Percentiles rank a stretch among this genome's conserved stretches.
phyloP scores from a whole-genome alignment of 768 basidiomycete genomes.

The Phlegmacium glaucopus region DNA sequence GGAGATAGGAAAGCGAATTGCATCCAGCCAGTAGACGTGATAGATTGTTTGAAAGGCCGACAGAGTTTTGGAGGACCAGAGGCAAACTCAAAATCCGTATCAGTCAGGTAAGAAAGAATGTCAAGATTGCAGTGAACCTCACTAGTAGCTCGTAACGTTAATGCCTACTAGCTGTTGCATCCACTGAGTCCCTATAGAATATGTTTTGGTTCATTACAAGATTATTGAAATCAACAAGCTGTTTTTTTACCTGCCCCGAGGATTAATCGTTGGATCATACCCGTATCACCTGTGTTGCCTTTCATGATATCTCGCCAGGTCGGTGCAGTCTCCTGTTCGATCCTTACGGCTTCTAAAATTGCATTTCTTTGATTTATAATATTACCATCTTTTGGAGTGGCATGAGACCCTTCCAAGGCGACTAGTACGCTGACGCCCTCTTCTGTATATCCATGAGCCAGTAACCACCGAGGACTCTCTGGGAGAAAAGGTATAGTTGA shows the following conservation, averaged over 20 bases:
- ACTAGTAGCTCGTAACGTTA: constrained; percentile 54
- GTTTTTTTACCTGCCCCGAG: constrained; percentile 38
- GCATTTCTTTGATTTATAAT: constrained; percentile 36
- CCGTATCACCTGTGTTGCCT: constrained; percentile 40
- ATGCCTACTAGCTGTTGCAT: constrained; percentile 52
- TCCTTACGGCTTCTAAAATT: constrained; percentile 41
- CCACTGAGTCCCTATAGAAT: constrained; percentile 40
- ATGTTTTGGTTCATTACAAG: background rate
- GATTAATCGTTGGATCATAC: constrained; percentile 40
- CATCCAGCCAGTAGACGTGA: constrained; percentile 47
- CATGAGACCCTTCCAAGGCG: constrained; percentile 38
- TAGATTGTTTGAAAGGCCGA: constrained; percentile 47
- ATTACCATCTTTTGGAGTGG: constrained; percentile 30
- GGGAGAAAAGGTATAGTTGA: constrained; percentile 47
- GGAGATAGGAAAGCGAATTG: constrained; percentile 48
- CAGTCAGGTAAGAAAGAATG: background rate
- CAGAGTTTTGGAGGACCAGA: constrained; percentile 46
- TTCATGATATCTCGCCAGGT: constrained; percentile 39
- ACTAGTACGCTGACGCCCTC: constrained; percentile 41
- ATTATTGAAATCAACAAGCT: background rate
- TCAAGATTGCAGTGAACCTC: constrained; percentile 3
- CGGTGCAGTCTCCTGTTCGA: constrained; percentile 39
- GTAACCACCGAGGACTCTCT: constrained; percentile 46
- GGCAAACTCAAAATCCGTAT: constrained; percentile 31
- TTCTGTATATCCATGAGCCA: constrained; percentile 40